Base-by-base conservation (phyloP, 2,329 filamentous ascomycete genomes). In the Thelonectria discophora region DNA sequence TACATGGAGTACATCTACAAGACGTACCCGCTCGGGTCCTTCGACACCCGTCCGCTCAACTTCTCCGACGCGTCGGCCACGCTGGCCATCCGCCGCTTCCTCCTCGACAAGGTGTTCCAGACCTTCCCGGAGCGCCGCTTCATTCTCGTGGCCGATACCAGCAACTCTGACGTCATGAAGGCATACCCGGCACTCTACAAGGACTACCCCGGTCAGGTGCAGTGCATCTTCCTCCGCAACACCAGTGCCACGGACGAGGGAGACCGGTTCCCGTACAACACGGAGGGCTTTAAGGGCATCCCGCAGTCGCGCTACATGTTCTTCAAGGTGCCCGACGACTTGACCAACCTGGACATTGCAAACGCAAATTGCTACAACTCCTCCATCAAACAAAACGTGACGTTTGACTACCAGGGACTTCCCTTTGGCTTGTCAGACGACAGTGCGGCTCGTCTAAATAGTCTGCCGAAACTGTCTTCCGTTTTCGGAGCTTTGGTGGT, bases 1-100 rank as follows among this genome's bases (percentile, higher is more conserved):
- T 94, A 94, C 78, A 92, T 93, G 90, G 84, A 90, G 62, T 90
- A 90, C 76, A 93, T 94, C 74, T 93, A 90, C 81, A 85, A 86
- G 71, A 92, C 85, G 7, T 94, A 94, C 73, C 91, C 91, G 0
- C 84, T 88, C 13, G 91, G 91, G 45, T 90, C 87, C 43, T 93
- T 93, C 73, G 91, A 94, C 70, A 92, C 90, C 1, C 85, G 90
- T 0, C 90, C 91, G 0, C 83, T 94, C 18, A 93, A 94, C 80
- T 93, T 94, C 78, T 89, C 85, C n/a, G 89, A 93, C 65, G 81
- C 90, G 12, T 81, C 78, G n/a, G 90, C 88, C 4, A 93, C 90
- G 0, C 82, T 93, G 39, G 84, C 84, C 6, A 91, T 93, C 72
- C 88, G 91, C 49, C 85, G 85, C 59, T 90, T 82, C 75, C 82